These are phyloP conservation scores for Cytospora paraplurivora DNA, from an alignment of 2,329 filamentous ascomycete genomes.

Conservation along the genomic window DNA sequence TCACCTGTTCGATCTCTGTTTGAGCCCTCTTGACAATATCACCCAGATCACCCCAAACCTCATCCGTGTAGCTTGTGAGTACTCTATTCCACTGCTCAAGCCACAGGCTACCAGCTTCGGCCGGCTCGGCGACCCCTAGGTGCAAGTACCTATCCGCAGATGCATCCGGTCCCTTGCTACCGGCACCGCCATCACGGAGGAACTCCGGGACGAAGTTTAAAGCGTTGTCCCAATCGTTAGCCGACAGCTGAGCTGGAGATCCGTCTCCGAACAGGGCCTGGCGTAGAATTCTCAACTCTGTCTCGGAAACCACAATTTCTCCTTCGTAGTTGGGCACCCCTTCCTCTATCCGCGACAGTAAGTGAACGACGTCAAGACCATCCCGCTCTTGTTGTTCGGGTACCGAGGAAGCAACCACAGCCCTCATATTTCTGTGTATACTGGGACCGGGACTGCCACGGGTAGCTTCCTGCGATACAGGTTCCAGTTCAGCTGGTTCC, in stretches of 20 bases:
- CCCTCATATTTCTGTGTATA: background rate
- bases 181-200: slow-evolving; percentile 34
- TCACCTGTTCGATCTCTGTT: slow-evolving; percentile 53
- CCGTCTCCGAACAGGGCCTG: slow-evolving; percentile 42
- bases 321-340: slow-evolving; percentile 29
- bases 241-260: slow-evolving; percentile 23
- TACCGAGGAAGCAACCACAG: slow-evolving; percentile 32
- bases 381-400: slow-evolving; percentile 41
- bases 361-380: slow-evolving; percentile 43
- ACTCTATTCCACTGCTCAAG: slow-evolving; percentile 59
- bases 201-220: slow-evolving; percentile 56
- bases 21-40: slow-evolving; percentile 58
- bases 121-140: slow-evolving; percentile 43
- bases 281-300: slow-evolving; percentile 40
- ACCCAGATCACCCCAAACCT: slow-evolving; percentile 68
- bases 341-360: slow-evolving; percentile 39
- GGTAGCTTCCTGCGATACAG: slow-evolving; percentile 26
- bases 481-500: slow-evolving; percentile 29
- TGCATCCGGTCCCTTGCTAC: slow-evolving; percentile 25
- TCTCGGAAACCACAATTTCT: slow-evolving; percentile 33
- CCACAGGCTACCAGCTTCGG: slow-evolving; percentile 49
- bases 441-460: background rate
- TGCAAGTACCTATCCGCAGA: slow-evolving; percentile 35
- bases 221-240: slow-evolving; percentile 46
- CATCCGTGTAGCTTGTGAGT: slow-evolving; percentile 60